A percentile compares a stretch with the other conserved stretches of the same genome.
Evolutionary conservation across 2,329 filamentous ascomycete genomes (phyloP).

Genomic region (Apiospora hydei): DNA sequence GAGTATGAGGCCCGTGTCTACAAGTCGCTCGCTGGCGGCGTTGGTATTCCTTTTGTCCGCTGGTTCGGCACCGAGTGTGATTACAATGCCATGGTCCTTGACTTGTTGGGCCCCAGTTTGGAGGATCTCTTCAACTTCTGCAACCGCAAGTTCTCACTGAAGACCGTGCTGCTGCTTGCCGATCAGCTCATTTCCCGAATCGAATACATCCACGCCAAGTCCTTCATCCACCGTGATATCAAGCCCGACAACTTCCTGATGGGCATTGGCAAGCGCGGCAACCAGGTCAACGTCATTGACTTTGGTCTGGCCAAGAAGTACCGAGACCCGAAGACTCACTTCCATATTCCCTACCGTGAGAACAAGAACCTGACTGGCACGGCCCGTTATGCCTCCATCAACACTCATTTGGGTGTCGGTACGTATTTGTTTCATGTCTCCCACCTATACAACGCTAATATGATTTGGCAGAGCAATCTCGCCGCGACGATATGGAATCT

Average conservation of each 20-base stretch:
- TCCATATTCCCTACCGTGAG: conserved; percentile 99
- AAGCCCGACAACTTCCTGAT: conserved; percentile 99
- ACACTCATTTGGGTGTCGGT: conserved; percentile 96
- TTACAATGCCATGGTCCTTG: conserved; percentile 99
- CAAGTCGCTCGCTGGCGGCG: conserved; percentile 89
- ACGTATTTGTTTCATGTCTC: conserved; percentile 46
- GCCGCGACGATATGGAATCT: conserved; percentile 99
- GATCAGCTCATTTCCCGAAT: conserved; percentile 99
- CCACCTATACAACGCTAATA: not conserved
- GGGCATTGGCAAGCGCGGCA: conserved; percentile 98
- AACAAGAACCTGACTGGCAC: conserved; percentile 99
- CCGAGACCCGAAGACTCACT: conserved; percentile 98
- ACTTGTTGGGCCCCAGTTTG: conserved; percentile 91
- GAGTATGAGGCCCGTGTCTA: conserved; percentile 98
- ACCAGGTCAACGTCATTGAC: conserved; percentile 99
- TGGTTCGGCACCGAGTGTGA: conserved; percentile 99
- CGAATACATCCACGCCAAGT: conserved; percentile 99
- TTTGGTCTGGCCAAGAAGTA: conserved; percentile 99
- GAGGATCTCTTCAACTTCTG: conserved; percentile 99
- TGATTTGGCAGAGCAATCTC: conserved; percentile 81
- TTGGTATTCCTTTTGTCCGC: conserved; percentile 97
- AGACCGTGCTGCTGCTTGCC: conserved; percentile 95
- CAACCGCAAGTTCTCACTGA: conserved; percentile 99
- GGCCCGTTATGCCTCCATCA: conserved; percentile 97
- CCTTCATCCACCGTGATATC: conserved; percentile 99